These are phyloP conservation scores for Cryptococcus floricola DNA, from an alignment of 1,284 basidiomycete genomes.

Conservation along the genomic window DNA sequence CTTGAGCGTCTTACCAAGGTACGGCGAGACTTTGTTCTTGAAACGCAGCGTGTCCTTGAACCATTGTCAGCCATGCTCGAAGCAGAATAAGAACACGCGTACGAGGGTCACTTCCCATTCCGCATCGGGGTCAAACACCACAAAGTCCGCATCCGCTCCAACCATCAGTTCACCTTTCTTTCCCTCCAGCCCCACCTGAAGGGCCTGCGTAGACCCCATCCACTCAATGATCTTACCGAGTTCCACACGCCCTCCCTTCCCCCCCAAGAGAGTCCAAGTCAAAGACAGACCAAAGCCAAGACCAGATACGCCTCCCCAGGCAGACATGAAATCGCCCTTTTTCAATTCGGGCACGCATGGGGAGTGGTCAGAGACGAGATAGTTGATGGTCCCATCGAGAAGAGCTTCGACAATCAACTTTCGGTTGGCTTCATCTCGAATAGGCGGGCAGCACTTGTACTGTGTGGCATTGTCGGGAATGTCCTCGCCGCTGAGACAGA, in stretches of 20 bases:
- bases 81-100: conserved; percentile 20
- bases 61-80: not conserved
- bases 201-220: conserved; percentile 67
- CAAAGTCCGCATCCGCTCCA: conserved; percentile 78
- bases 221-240: conserved; percentile 67
- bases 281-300: conserved; percentile 81
- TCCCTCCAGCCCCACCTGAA: conserved; percentile 66
- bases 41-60: conserved; percentile 63
- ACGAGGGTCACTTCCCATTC: conserved; percentile 58
- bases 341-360: conserved; percentile 81
- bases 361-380: conserved; percentile 88
- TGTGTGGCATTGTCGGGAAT: conserved; percentile 56
- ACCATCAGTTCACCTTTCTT: conserved; percentile 67
- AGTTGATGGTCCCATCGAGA: conserved; percentile 75
- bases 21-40: conserved; percentile 90
- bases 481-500: conserved; percentile 53
- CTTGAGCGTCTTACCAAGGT: conserved; percentile 65
- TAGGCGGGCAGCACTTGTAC: conserved; percentile 89
- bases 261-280: conserved; percentile 63
- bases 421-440: conserved; percentile 68
- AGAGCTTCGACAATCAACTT: conserved; percentile 75
- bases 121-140: conserved; percentile 73
- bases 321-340: conserved; percentile 72
- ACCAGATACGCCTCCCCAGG: conserved; percentile 89
- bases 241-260: conserved; percentile 52